Base-by-base conservation (phyloP, 2,329 filamentous ascomycete genomes). In the Phialophora chinensis region DNA sequence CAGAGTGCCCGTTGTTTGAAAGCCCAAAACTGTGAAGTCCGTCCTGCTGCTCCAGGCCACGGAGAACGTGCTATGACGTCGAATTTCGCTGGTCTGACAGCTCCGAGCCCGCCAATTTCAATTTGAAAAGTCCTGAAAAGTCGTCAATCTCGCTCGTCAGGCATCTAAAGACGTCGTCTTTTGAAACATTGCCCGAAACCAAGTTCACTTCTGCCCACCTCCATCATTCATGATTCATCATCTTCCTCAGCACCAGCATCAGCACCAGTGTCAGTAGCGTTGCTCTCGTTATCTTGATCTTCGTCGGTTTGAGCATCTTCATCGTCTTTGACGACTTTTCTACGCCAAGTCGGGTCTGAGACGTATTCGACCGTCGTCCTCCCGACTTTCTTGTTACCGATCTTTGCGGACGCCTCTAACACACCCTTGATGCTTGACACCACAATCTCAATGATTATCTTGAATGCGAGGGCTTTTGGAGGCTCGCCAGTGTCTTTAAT, bases 371-470 rank as follows among this genome's bases (percentile, higher is more conserved):
- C 47, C 8, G 29, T 52, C 11, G 59, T 61, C 14, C 10, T 42
- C 17, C 59, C 59, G 1, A 61, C 49, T 5, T 54, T 38, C 12
- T 25, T 61, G n/a, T 49, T 20, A 12, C 49, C 49, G 20, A 54
- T 54, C 8, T 61, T 61, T 2, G 59, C 59, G 10, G 38, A 31
- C 12, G 59, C 59, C 8, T 61, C 49, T 2, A 61, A 20, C 17
- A 61, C 20, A n/a, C 59, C 59, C n/a, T 61, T 61, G 31, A 14
- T n/a, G n/a, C 29, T 42, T n/a, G 59, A 61, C 29, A 61, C 29
- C 8, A 31, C 52, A 3, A 61, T 5, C 25, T 61, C 47, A 17
- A 61, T 53, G 23, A 23, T 49, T 3, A 61, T 47, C 12, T 61
- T 33, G 10, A 61, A 53, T 6, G 5, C 14, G 7, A 61, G 50